Base-by-base conservation (phyloP, 192 early-diverging fungal species). In the Geranomyces michiganensis region DNA sequence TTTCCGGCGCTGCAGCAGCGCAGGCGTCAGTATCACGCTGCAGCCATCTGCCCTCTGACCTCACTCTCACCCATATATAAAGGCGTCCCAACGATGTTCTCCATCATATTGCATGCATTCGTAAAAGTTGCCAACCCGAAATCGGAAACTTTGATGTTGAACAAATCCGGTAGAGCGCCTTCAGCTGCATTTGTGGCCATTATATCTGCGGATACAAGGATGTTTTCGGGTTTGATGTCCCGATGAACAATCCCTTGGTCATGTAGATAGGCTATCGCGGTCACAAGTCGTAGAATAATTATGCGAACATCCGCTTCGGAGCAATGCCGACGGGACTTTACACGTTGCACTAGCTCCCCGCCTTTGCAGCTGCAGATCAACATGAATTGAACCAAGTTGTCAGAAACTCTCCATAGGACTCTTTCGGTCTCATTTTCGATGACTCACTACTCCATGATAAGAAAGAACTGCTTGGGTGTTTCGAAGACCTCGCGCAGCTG, bases 161-260 rank as follows among this genome's bases (percentile, higher is more conserved):
- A 78, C 7, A 56, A 51, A 49, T 83, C 81, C 14, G 82, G 80
- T 47, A 76, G 68, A 33, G 6, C 41, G 1, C 41, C 62, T 31
- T 41, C 41, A 1, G 33, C 44, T 5, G 41, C 21, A 13, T 2
- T 41, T 6, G n/a, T 21, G 17, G 62, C 14, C 58, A 60, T 60
- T 4, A 29, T 8, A 64, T 64, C 62, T 14, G 62, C 55, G 2
- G 74, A 78, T 13, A 91, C 70, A 32, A 92, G 82, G 26, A 92
- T 87, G 71, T 92, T 92, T 66, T 92, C 90, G 49, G 91, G 90
- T 69, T 92, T 92, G 68, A 96, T 82, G 67, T 96, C 91, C 27
- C 74, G 67, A 56, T 76, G 74, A 19, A 90, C 91, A 30, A 95
- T 84, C n/a, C 84, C 87, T 32, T 87, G 84, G 59, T 77, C 77